These are phyloP conservation scores for Spiraea crenata DNA, from an alignment of 331 rosid species.

Conservation along the genomic window DNA sequence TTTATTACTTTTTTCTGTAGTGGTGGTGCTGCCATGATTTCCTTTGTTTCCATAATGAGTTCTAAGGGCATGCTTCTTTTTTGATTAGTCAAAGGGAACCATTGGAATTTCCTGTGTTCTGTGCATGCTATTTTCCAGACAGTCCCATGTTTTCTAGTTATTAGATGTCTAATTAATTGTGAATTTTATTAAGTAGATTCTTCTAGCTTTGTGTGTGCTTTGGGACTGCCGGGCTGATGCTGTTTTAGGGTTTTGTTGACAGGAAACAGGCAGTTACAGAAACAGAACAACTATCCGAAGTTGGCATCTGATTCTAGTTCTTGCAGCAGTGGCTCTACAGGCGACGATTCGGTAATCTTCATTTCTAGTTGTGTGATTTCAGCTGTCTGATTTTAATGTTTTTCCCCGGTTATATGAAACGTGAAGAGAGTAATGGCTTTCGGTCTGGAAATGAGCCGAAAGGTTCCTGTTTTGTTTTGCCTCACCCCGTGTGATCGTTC, in stretches of 20 bases:
- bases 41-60: slow-evolving; percentile 37
- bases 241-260: slow-evolving; percentile 36
- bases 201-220: slow-evolving; percentile 15
- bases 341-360: slow-evolving; percentile 60
- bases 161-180: neutral
- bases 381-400: neutral
- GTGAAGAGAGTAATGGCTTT: neutral
- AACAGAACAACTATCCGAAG: slow-evolving; percentile 36
- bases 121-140: slow-evolving; percentile 4
- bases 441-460: neutral
- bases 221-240: slow-evolving; percentile 32
- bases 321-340: slow-evolving; percentile 45
- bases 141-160: slow-evolving; percentile 13
- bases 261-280: slow-evolving; percentile 50
- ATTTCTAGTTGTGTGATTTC: slow-evolving; percentile 16
- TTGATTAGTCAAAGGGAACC: neutral
- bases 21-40: slow-evolving; percentile 41
- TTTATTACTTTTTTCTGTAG: slow-evolving; percentile 36
- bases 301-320: slow-evolving; percentile 59
- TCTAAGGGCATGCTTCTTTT: slow-evolving; percentile 13
- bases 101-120: slow-evolving; percentile 3
- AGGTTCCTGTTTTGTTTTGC: neutral
- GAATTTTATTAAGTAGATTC: slow-evolving; percentile 1
- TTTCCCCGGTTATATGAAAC: neutral
- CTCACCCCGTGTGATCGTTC: too few relatives aligned